Evolutionary conservation across 208 protist species (phyloP).

Genomic region (Angomonas ambiguus): DNA sequence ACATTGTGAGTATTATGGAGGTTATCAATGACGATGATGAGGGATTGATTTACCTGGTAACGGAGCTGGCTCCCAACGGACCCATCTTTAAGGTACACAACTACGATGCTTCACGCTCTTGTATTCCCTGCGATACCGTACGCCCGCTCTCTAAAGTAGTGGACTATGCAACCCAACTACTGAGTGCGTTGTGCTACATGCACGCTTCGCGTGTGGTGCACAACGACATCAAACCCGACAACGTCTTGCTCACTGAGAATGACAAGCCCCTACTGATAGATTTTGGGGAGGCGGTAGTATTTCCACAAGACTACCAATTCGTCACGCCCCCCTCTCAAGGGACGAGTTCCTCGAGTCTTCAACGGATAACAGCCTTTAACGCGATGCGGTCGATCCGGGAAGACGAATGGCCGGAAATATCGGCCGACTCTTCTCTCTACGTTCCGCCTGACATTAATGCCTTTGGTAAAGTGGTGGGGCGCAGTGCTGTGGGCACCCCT

Average conservation of each 20-base stretch:
- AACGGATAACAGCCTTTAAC: constrained; percentile 13
- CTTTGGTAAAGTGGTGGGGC: constrained; percentile 26
- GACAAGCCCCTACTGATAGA: constrained; percentile 31
- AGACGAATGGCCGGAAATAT: neutral
- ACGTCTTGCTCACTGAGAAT: constrained; percentile 38
- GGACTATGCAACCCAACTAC: constrained; percentile 37
- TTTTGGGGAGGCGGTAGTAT: constrained; percentile 39
- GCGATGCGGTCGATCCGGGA: constrained; percentile 12
- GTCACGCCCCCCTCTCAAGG: neutral
- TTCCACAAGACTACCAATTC: constrained; percentile 4
- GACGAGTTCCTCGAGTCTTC: neutral
- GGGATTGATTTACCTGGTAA: constrained; percentile 71
- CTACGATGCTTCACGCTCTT: constrained; percentile 19
- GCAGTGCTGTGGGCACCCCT: constrained; percentile 30
- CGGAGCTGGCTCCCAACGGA: constrained; percentile 42
- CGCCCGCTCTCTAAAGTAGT: constrained; percentile 30
- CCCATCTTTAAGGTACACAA: constrained; percentile 24
- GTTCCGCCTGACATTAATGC: constrained; percentile 28
- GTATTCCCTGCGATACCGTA: constrained; percentile 25
- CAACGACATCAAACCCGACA: constrained; percentile 67
- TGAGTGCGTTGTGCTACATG: constrained; percentile 35
- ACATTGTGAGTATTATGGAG: constrained; percentile 89
- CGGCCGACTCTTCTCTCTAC: constrained; percentile 42
- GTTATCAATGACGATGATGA: constrained; percentile 93
- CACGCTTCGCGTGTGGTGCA: constrained; percentile 46